Conservation (phyloP, 257 asterid species). For the Phtheirospermum japonicum region DNA sequence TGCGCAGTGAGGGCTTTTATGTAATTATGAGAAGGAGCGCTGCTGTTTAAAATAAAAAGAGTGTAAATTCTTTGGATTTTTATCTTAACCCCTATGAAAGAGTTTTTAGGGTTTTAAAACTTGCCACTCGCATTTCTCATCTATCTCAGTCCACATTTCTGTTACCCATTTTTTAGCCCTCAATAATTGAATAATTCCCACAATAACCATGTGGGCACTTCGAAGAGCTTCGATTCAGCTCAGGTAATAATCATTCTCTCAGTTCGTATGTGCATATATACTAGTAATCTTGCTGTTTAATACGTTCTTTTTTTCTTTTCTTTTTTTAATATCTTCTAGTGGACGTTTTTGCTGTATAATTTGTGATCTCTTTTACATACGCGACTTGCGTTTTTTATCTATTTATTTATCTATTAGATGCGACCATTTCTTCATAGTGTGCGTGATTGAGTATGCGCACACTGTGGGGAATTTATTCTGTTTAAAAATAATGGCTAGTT, state of each 20-base stretch:
- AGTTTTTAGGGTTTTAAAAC: constrained; percentile 33
- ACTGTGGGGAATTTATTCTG: too few relatives aligned
- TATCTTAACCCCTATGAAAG: not conserved
- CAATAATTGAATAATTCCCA: not conserved
- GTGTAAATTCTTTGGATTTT: not conserved
- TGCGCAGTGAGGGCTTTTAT: constrained; percentile 1
- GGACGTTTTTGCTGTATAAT: not conserved
- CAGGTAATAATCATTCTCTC: constrained; percentile 37
- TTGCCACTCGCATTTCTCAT: not conserved
- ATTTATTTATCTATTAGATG: not conserved
- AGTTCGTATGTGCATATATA: not conserved
- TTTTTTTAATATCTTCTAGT: not conserved
- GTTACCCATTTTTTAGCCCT: not conserved
- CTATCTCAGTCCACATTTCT: not conserved
- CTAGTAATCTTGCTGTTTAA: not conserved
- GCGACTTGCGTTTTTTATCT: not conserved
- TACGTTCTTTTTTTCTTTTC: too few relatives aligned
- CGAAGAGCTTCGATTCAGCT: constrained; percentile 62
- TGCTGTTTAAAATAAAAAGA: not conserved
- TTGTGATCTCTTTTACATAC: not conserved
- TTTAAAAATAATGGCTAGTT: too few relatives aligned
- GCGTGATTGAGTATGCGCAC: not conserved
- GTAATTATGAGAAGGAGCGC: not conserved
- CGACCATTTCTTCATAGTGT: not conserved
- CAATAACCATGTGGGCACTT: constrained; percentile 56